phyloP scores from a whole-genome alignment of 23 red algal species.

The Pyropia yezoensis region DNA sequence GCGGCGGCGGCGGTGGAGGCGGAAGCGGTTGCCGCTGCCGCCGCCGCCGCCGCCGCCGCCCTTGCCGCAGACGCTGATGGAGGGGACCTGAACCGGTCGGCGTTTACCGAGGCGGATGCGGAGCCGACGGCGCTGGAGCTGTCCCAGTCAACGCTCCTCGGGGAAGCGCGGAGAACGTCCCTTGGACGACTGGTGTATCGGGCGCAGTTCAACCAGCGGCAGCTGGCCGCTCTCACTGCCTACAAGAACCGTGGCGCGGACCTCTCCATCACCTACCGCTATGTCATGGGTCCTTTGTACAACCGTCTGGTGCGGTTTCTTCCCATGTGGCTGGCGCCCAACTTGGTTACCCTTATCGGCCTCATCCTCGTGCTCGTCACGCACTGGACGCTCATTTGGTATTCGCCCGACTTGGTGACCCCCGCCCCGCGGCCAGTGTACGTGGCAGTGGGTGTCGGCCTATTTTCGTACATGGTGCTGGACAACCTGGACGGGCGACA shows the following conservation, averaged over 20 bases:
- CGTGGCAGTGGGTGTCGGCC: slow-evolving; percentile 23
- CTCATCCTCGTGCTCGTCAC: slow-evolving; percentile 40
- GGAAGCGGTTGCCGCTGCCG: no score
- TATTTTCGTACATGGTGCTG: slow-evolving; percentile 73
- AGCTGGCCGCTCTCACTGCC: slow-evolving; percentile 32
- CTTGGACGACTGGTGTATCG: neutral
- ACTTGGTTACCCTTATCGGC: slow-evolving; percentile 69
- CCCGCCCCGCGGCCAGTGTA: slow-evolving; percentile 47
- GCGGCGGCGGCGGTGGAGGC: no score
- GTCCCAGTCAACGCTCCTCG: no score
- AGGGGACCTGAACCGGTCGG: no score
- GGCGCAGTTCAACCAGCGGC: slow-evolving; percentile 28
- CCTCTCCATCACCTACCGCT: slow-evolving; percentile 50
- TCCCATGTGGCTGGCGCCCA: slow-evolving; percentile 86
- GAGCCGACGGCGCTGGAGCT: no score
- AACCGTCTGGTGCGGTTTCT: slow-evolving; percentile 43
- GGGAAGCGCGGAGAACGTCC: no score
- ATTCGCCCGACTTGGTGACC: slow-evolving; percentile 16
- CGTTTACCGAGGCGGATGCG: no score
- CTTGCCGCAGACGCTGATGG: no score
- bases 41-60: no score
- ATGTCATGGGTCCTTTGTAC: slow-evolving; percentile 51
- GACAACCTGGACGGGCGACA: slow-evolving; percentile 96
- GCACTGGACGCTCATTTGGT: slow-evolving; percentile 38
- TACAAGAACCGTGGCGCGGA: slow-evolving; percentile 88